Base-by-base conservation (phyloP, 2,329 filamentous ascomycete species). In the Fusarium metavorans region DNA sequence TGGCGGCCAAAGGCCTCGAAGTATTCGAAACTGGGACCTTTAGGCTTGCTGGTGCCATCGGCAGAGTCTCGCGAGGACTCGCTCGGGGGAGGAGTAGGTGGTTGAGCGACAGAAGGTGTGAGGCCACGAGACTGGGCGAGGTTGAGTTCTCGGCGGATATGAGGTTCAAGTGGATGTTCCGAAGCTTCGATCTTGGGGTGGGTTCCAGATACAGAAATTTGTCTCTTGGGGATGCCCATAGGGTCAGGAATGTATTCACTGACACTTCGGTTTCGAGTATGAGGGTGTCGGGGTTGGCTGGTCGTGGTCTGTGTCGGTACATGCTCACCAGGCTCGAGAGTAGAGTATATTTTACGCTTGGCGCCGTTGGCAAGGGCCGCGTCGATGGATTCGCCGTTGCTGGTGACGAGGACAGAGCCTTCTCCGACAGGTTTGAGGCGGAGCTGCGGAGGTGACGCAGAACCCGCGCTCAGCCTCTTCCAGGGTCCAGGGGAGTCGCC, bases 181-280 rank as follows among this genome's bases (percentile, higher is more conserved):
- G 73, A 57, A 34, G 58, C 30, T 32, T 82, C 84, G 61, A 77
- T 83, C 77, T 78, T 87, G 75, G 81, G 80, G 67, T 90, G 90
- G 3, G 91, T 86, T 1, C 91, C 91, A 7, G 92, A 93, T 18
- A 97, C 91, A 0, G 93, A 94, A 65, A 94, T 88, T 72, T 94
- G 92, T 50, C 95, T 90, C 79, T 91, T 93, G 1, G 92, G 88
- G 59, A 93, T 88, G 50, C 91, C 87, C 73, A 92, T 86, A 6
- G 90, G 85, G 64, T 97, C 93, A 3, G 95, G 95, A 0, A 91
- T 88, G 82, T 97, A 98, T 74, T 98, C 95, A 84, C 95, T 98
- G 30, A 97, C 85, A 82, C 95, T 98, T 77, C 95, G 89, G 81
- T 97, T 95, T 68, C 94, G 90, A 14, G 86, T 86, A 81, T 94